A percentile compares a stretch with the other conserved stretches of the same genome.
Evolutionary conservation across 768 basidiomycete species (phyloP).

Genomic region (Lyophyllum shimeji): DNA sequence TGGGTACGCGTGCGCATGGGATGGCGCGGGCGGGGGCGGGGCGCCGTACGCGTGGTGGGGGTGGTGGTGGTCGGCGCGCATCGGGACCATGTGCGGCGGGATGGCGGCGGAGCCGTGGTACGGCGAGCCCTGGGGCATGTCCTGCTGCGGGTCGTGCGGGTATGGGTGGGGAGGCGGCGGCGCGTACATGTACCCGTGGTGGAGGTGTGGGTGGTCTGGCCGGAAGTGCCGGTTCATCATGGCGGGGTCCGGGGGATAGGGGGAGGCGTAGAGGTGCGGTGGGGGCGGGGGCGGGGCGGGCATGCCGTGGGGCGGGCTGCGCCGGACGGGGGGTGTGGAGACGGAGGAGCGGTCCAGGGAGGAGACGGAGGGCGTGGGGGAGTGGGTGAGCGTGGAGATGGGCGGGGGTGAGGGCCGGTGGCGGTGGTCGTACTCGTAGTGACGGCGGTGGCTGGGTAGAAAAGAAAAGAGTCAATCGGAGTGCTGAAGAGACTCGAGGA

Average conservation of each 20-base stretch:
- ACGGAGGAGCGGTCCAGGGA: conserved; percentile 61
- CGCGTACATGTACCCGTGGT: conserved; percentile 35
- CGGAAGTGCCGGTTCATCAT: conserved; percentile 25
- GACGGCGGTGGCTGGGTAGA: conserved; percentile 32
- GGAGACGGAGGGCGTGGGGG: conserved; percentile 59
- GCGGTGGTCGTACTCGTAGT: conserved; percentile 27
- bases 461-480: neutral
- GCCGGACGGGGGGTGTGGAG: conserved; percentile 55
- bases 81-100: conserved; percentile 12
- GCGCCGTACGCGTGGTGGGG: conserved; percentile 17
- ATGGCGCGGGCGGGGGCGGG: neutral
- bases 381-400: conserved; percentile 55
- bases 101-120: conserved; percentile 9
- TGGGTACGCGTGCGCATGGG: conserved; percentile 26
- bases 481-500: conserved; percentile 1
- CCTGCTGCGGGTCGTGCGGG: conserved; percentile 7
- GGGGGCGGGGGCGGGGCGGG: conserved; percentile 27
- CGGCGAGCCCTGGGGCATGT: conserved; percentile 12
- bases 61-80: conserved; percentile 17
- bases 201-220: conserved; percentile 18
- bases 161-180: conserved; percentile 12
- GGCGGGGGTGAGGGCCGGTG: conserved; percentile 32
- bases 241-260: conserved; percentile 38
- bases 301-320: conserved; percentile 34
- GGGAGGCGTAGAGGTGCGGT: conserved; percentile 32